Base-by-base conservation (phyloP, 2,329 filamentous ascomycete genomes). In the Fusarium verrucosum region DNA sequence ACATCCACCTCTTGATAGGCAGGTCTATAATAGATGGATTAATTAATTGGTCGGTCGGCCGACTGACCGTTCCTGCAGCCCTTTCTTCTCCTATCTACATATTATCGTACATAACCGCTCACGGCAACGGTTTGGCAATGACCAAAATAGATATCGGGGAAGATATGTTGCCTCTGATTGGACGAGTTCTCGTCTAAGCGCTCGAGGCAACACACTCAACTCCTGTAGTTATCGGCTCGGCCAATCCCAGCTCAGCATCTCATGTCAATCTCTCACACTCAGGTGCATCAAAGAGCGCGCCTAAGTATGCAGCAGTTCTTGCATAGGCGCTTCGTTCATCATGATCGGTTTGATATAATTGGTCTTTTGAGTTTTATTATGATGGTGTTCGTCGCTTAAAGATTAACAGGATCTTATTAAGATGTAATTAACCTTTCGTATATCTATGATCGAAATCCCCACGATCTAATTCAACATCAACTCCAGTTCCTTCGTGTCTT, bases 321-420 rank as follows among this genome's bases (percentile, higher is more conserved):
- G 66, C 65, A 69, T 71, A 57, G 62, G 65, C 70, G 71, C 68
- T 66, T 70, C 55, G 37, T 25, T 66, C 63, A 66, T 58, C 46
- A 45, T 42, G 32, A 44, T 66, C 26, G 23, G 10, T 32, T 43
- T 10, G 22, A 38, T 45, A n/a, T 30, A 35, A 71, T 71, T 71
- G 69, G 69, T 42, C 41, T 49, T 44, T 17, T n/a, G 14, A 19
- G 25, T 36, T n/a, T 43, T 32, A 38, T 53, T 33, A 46, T 55
- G 40, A 38, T 55, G 40, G 43, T 44, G 49, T 65, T 67, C 36
- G 38, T 61, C 59, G 50, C 50, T 61, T 62, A 63, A n/a, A 55
- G 40, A 23, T 41, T 46, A 19, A 49, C 36, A 19, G 19, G 32
- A 57, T 58, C 30, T 58, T 55, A 38, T 42, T 52, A 33, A 65